Conservation (phyloP, 169 alveolate species). For the Plasmodium berghei region DNA sequence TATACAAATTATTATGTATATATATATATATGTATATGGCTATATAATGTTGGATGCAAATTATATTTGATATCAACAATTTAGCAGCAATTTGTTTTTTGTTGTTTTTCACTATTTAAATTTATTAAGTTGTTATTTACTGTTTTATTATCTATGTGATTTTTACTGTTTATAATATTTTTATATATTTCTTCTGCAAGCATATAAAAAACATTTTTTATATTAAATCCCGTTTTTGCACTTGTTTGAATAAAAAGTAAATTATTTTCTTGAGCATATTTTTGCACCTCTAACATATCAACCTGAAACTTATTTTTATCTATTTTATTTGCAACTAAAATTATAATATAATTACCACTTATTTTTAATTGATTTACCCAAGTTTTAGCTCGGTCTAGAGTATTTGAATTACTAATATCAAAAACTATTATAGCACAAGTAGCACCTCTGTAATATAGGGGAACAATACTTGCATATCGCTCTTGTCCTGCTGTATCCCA, state of each 20-base stretch:
- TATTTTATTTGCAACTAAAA: slow-evolving; percentile 85
- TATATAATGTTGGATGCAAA: not conserved
- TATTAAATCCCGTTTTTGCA: slow-evolving; percentile 86
- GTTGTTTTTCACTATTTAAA: slow-evolving; percentile 55
- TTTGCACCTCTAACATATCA: slow-evolving; percentile 81
- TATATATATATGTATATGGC: slow-evolving; percentile 3
- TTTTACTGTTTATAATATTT: slow-evolving; percentile 53
- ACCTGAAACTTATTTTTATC: slow-evolving; percentile 81
- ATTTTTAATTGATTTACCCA: slow-evolving; percentile 88
- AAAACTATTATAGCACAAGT: slow-evolving; percentile 91
- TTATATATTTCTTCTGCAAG: slow-evolving; percentile 80
- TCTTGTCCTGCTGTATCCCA: slow-evolving; percentile 96
- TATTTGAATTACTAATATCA: slow-evolving; percentile 87
- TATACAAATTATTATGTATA: slow-evolving; percentile 37
- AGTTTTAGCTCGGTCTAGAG: slow-evolving; percentile 87
- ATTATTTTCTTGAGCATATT: slow-evolving; percentile 82
- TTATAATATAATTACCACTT: slow-evolving; percentile 80
- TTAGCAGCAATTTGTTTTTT: slow-evolving; percentile 53
- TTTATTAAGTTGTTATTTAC: slow-evolving; percentile 50
- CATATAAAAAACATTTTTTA: slow-evolving; percentile 80
- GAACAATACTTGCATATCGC: slow-evolving; percentile 90
- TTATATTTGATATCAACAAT: slow-evolving; percentile 4
- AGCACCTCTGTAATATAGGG: slow-evolving; percentile 92
- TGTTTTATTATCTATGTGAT: slow-evolving; percentile 25
- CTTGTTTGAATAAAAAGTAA: slow-evolving; percentile 85